Percentiles rank a stretch among this genome's conserved stretches.
Evolutionary conservation across 2,329 filamentous ascomycete species (phyloP).

Genomic region (Fusarium longipes): DNA sequence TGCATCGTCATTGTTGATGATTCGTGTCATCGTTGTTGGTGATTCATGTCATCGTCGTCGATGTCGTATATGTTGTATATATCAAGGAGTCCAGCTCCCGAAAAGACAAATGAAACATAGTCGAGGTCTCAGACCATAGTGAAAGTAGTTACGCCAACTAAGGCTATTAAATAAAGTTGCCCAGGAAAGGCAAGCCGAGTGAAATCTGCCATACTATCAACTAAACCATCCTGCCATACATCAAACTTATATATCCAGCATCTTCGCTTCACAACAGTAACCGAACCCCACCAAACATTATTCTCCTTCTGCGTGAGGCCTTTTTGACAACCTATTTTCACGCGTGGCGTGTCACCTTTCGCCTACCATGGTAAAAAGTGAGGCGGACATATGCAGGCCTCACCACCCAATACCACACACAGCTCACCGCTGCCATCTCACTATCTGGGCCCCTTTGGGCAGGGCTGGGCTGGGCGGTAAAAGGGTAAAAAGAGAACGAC

Average conservation of each 20-base stretch:
- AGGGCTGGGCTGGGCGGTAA: slow-evolving; percentile 19
- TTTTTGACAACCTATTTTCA: slow-evolving; percentile 17
- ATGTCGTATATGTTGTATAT: not conserved
- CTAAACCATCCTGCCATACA: not conserved
- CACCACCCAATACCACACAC: slow-evolving; percentile 22
- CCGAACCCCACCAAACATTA: not conserved
- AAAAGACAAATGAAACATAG: slow-evolving; percentile 1
- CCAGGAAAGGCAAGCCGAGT: not conserved
- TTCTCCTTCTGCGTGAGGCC: slow-evolving; percentile 21
- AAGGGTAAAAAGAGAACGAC: not conserved
- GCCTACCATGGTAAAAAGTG: slow-evolving; percentile 26
- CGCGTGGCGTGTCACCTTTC: slow-evolving; percentile 28
- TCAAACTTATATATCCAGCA: slow-evolving; percentile 24
- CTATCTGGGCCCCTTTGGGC: not conserved
- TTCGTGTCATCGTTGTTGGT: not conserved
- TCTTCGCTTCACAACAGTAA: not conserved
- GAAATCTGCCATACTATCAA: slow-evolving; percentile 6
- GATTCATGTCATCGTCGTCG: not conserved
- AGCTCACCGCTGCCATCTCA: slow-evolving; percentile 21
- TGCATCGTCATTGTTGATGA: not conserved
- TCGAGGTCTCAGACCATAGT: not conserved
- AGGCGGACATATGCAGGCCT: slow-evolving; percentile 38
- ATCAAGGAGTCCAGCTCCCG: slow-evolving; percentile 27
- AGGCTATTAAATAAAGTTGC: not conserved
- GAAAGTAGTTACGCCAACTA: not conserved